Conservation (phyloP, 2,329 filamentous ascomycete species). For the Penicillium sp. region DNA sequence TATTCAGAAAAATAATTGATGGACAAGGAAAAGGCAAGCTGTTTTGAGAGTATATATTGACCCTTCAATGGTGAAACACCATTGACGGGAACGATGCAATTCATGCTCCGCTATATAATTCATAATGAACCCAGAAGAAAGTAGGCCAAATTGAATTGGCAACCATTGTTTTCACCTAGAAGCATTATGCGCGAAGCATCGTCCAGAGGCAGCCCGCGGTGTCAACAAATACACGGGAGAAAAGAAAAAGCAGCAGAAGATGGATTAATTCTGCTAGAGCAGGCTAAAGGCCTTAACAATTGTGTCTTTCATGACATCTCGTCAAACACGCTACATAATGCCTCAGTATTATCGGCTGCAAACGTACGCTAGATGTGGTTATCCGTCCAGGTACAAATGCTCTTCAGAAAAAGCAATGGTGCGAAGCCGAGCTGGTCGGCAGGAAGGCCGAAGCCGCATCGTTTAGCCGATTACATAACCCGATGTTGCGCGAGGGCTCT, state of each 20-base stretch:
- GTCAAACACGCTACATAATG: neutral
- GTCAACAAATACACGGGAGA: no score
- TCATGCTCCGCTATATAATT: neutral
- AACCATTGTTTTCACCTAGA: no score
- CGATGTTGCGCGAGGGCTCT: constrained; percentile 10
- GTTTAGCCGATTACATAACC: constrained; percentile 6
- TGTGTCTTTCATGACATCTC: neutral
- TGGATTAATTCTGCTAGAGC: no score
- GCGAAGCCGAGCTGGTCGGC: neutral
- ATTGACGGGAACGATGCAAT: neutral
- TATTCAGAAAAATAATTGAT: no score
- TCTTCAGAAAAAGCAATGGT: neutral
- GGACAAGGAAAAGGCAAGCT: no score
- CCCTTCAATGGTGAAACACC: neutral
- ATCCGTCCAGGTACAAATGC: no score
- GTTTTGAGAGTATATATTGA: neutral
- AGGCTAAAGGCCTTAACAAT: no score
- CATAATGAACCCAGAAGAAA: neutral
- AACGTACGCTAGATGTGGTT: no score
- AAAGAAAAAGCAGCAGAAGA: no score
- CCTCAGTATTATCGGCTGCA: no score
- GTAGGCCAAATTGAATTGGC: neutral
- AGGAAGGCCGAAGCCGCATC: constrained; percentile 3
- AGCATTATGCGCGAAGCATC: no score
- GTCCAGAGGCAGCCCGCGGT: no score